Base-by-base conservation (phyloP, 1,284 basidiomycete species). In the Exobasidium rhododendri region DNA sequence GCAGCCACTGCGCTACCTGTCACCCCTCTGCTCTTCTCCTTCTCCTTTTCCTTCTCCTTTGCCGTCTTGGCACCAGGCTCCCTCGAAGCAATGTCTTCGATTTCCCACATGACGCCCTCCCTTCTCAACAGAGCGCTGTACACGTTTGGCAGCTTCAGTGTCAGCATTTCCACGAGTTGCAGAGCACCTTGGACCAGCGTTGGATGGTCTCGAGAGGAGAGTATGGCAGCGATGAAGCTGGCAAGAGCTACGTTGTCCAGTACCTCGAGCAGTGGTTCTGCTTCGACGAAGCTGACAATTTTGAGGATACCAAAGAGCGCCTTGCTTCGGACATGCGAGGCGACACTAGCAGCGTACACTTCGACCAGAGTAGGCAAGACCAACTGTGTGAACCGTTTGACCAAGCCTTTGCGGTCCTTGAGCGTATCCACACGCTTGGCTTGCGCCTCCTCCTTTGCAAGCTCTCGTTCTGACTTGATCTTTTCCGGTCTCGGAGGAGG, bases 111-210 rank as follows among this genome's bases (percentile, higher is more conserved):
- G 45, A 77, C 74, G 28, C 77, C 77, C 46, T 78, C 75, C 26
- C 76, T 69, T 26, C 70, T 60, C 6, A 78, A 68, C 11, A 73
- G 59, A 13, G 72, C 54, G 14, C 62, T 67, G 69, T 77, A 78
- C 17, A 73, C 56, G 49, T 64, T 62, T 35, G 75, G 74, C 22
- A 77, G 65, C 62, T 72, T 71, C 14, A 64, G 56, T 29, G 69
- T 64, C 10, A 79, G 70, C 31, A 79, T 59, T 62, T 79, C 77
- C n/a, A 79, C 75, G 20, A 75, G 73, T 59, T 79, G 77, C n/a
- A 79, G 66, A 3, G 76, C 73, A 4, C 67, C 62, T 32, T 67
- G 66, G 43, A 74, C 70, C 2, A 74, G 61, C 0, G 58, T 58
- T 1, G 69, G 63, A 24, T 72, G 64, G 29, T 78, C 75, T 44